Evolutionary conservation across 208 protist genomes (phyloP).

Genomic region (Vickermania spadyakhi): DNA sequence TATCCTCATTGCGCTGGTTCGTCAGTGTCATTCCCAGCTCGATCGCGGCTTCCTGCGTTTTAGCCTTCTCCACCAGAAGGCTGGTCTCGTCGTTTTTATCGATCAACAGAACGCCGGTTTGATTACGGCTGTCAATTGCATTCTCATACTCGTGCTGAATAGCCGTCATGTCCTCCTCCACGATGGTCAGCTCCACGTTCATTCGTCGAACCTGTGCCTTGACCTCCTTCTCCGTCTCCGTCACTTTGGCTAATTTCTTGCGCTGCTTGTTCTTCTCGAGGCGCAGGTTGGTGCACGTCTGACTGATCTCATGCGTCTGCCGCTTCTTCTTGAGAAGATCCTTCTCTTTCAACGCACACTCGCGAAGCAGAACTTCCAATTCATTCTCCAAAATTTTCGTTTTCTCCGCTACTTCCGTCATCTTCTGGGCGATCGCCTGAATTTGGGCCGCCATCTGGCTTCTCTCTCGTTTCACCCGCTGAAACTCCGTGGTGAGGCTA

Average conservation of each 20-base stretch:
- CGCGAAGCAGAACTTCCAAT: constrained; percentile 80
- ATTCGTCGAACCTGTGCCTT: constrained; percentile 87
- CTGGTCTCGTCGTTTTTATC: constrained; percentile 95
- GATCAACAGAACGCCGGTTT: constrained; percentile 94
- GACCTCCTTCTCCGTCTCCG: constrained; percentile 65
- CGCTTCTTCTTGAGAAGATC: constrained; percentile 71
- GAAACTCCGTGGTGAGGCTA: constrained; percentile 74
- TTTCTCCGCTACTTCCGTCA: constrained; percentile 94
- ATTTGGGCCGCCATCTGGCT: constrained; percentile 91
- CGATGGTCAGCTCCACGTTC: constrained; percentile 82
- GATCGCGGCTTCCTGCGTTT: constrained; percentile 89
- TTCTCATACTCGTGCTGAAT: constrained; percentile 81
- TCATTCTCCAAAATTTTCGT: constrained; percentile 94
- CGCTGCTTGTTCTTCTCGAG: constrained; percentile 82
- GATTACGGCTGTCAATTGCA: constrained; percentile 88
- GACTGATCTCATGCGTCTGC: constrained; percentile 65
- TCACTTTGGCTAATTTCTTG: constrained; percentile 45
- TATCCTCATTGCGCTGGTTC: constrained; percentile 61
- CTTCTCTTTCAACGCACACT: constrained; percentile 85
- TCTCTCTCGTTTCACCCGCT: constrained; percentile 89
- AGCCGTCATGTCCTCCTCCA: constrained; percentile 83
- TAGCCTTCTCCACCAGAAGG: constrained; percentile 91
- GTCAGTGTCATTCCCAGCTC: constrained; percentile 78
- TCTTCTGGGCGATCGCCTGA: constrained; percentile 86
- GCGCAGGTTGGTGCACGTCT: constrained; percentile 57